Base-by-base conservation (phyloP, 2,329 filamentous ascomycete genomes). In the Claviceps sp. region DNA sequence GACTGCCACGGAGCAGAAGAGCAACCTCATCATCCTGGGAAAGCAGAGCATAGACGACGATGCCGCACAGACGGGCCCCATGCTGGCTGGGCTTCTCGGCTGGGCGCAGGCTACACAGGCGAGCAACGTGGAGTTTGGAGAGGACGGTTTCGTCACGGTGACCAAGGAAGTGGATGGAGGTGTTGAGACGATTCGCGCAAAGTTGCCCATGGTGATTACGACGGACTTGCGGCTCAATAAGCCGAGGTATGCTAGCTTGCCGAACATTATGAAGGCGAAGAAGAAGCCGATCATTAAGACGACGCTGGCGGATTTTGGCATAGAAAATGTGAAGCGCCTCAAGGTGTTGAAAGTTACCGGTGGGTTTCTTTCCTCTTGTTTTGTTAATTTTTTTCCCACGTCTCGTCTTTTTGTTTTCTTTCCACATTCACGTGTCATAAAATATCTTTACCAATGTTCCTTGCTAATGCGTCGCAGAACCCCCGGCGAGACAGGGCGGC, bases 181-280 rank as follows among this genome's bases (percentile, higher is more conserved):
- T 59, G 85, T 87, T 40, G 93, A 97, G 78, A 96, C 90, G 56
- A 74, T 98, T 52, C 78, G 77, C 67, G 83, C 87, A 1, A 87
- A 85, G 74, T 71, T 98, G 69, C 93, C 93, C 0, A 83, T 97
- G 82, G 74, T 98, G 50, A 86, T 98, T 61, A 98, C 93, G 55
- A 95, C 93, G 56, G 93, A 98, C 74, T 69, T 98, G 72, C 75
- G 93, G 50, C 73, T 98, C 67, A 98, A 98, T 65, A 88, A 94
- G 79, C 93, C 93, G 54, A 77, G 93, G 58, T 98, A 95, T 68
- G 93, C 91, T 22, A 95, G 82, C 70, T 69, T 98, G 79, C 91
- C 90, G 49, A 97, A 97, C 67, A 97, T 98, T 59, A 98, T 98
- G 93, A 98, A 97, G 84, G 93, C 93, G 50, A 98, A 98, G 86